These are phyloP conservation scores for Rubroboletus satanas DNA, from an alignment of 768 basidiomycete species.

Conservation along the genomic window DNA sequence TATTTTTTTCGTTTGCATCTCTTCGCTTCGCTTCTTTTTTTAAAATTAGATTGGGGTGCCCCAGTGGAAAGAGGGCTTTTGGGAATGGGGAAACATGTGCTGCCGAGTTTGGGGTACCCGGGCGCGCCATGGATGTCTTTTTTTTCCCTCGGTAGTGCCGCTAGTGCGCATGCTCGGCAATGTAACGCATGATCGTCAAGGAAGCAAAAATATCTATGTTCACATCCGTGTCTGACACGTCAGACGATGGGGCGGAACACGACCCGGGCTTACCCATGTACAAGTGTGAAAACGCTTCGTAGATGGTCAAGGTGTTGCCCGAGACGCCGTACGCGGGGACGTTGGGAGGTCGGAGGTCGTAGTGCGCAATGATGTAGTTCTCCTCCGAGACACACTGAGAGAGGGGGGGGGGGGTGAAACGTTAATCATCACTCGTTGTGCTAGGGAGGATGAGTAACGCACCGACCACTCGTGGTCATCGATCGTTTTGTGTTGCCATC, in stretches of 20 bases:
- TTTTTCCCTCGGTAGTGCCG: background rate
- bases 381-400: slow-evolving; percentile 52
- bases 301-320: slow-evolving; percentile 59
- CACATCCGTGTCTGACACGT: background rate
- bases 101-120: no score
- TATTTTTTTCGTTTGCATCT: background rate
- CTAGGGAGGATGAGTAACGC: slow-evolving; percentile 29
- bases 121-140: background rate
- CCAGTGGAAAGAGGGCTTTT: slow-evolving; percentile 9
- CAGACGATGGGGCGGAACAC: background rate
- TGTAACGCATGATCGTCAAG: slow-evolving; percentile 61
- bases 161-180: slow-evolving; percentile 47
- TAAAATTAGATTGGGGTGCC: background rate
- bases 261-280: slow-evolving; percentile 45
- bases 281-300: slow-evolving; percentile 51
- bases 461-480: slow-evolving; percentile 75
- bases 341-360: slow-evolving; percentile 53
- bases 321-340: slow-evolving; percentile 57
- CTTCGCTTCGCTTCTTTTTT: slow-evolving; percentile 2
- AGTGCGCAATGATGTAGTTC: slow-evolving; percentile 59
- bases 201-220: slow-evolving; percentile 52
- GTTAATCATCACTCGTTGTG: slow-evolving; percentile 3
- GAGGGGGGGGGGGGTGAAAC: background rate
- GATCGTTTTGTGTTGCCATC: slow-evolving; percentile 55
- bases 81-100: background rate